phyloP scores from a whole-genome alignment of 2,329 filamentous ascomycete genomes.

The Aspergillus sp. region DNA sequence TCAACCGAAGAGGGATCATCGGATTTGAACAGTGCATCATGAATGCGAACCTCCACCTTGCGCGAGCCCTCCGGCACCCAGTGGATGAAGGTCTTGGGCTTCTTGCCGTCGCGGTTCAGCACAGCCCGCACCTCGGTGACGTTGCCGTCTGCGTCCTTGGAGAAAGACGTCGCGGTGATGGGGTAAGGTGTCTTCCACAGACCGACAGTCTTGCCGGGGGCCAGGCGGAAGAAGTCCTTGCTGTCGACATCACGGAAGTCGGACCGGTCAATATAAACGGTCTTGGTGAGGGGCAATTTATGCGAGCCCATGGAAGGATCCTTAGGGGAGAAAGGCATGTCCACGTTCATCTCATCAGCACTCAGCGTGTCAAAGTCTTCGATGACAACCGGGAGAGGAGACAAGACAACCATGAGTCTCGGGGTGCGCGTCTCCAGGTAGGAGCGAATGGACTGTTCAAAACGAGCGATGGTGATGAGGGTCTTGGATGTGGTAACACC shows the following conservation, averaged over 20 bases:
- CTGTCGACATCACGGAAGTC: slow-evolving; percentile 70
- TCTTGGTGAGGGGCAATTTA: slow-evolving; percentile 67
- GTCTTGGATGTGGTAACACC: slow-evolving; percentile 82
- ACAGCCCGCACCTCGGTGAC: slow-evolving; percentile 69
- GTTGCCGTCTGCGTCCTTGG: slow-evolving; percentile 63
- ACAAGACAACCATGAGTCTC: slow-evolving; percentile 82
- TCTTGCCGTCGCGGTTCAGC: slow-evolving; percentile 64
- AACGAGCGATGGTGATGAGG: slow-evolving; percentile 76
- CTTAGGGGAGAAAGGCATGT: slow-evolving; percentile 77
- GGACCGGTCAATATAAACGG: slow-evolving; percentile 78
- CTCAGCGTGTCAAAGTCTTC: slow-evolving; percentile 75
- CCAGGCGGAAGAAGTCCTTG: slow-evolving; percentile 72
- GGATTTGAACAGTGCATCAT: slow-evolving; percentile 82
- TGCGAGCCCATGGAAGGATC: slow-evolving; percentile 58
- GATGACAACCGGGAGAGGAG: slow-evolving; percentile 79
- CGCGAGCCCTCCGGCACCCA: slow-evolving; percentile 72
- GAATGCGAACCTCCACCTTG: slow-evolving; percentile 71
- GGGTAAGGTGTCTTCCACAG: slow-evolving; percentile 69
- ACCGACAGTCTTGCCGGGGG: slow-evolving; percentile 72
- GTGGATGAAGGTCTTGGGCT: slow-evolving; percentile 78
- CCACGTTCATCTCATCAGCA: slow-evolving; percentile 63
- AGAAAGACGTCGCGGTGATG: slow-evolving; percentile 67
- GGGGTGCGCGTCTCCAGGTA: slow-evolving; percentile 88
- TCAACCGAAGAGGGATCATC: slow-evolving; percentile 75
- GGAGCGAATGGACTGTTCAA: slow-evolving; percentile 79